Evolutionary conservation across 257 asterid species (phyloP).

Genomic region (Solanum bukasovii): DNA sequence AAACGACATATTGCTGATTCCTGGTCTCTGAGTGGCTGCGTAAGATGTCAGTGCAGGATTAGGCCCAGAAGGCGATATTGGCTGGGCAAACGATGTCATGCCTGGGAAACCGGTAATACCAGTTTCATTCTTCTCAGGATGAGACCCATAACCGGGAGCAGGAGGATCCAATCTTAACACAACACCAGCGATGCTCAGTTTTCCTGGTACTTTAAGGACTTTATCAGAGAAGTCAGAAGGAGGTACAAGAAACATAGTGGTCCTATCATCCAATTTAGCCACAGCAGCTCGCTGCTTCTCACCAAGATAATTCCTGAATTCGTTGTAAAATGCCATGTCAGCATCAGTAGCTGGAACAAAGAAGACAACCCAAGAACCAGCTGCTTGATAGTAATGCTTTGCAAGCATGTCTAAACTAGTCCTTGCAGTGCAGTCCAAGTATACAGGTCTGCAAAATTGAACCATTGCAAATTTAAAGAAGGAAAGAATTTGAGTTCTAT

Average conservation of each 20-base stretch:
- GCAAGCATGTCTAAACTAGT: constrained; percentile 90
- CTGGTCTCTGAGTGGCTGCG: constrained; percentile 20
- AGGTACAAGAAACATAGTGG: constrained; percentile 84
- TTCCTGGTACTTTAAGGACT: constrained; percentile 84
- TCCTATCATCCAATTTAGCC: constrained; percentile 68
- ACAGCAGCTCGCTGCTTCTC: constrained; percentile 93
- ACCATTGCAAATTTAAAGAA: neutral
- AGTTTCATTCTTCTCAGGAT: constrained; percentile 27
- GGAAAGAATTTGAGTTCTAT: neutral
- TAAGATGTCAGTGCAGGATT: constrained; percentile 30
- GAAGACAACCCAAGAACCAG: constrained; percentile 77
- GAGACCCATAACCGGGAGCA: constrained; percentile 32
- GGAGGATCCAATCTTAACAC: constrained; percentile 54
- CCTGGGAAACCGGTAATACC: constrained; percentile 23
- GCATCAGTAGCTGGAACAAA: constrained; percentile 83
- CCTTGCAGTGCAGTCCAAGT: constrained; percentile 86
- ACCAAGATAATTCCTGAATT: constrained; percentile 77
- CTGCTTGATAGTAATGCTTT: constrained; percentile 83
- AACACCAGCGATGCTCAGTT: constrained; percentile 85
- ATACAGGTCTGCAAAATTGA: constrained; percentile 60
- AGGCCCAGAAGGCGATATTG: constrained; percentile 43
- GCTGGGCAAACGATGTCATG: constrained; percentile 23
- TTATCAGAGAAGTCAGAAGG: constrained; percentile 92
- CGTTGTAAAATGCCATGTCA: constrained; percentile 74
- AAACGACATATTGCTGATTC: constrained; percentile 1